These are phyloP conservation scores for Fusarium nurragi DNA, from an alignment of 2,329 filamentous ascomycete species.

Conservation along the genomic window DNA sequence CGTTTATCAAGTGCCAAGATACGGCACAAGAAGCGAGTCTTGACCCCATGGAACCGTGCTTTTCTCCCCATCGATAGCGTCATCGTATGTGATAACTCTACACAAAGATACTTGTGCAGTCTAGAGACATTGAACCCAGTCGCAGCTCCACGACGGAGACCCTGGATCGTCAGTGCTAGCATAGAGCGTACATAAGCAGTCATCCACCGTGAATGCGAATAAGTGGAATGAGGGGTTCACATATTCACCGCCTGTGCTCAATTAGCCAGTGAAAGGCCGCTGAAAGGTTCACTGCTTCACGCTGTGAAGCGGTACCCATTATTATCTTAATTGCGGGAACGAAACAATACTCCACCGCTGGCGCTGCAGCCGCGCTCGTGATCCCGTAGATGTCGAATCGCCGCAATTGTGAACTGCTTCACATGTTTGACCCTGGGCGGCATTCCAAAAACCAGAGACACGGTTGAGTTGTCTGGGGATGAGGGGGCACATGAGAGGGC, in stretches of 20 bases:
- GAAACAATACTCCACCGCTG: conserved; percentile 18
- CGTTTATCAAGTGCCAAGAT: conserved; percentile 30
- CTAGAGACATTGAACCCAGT: background rate
- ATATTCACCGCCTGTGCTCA: conserved; percentile 24
- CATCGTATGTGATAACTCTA: conserved; percentile 13
- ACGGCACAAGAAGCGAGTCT: conserved; percentile 8
- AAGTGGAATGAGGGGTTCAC: conserved; percentile 29
- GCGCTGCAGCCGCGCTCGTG: conserved; percentile 9
- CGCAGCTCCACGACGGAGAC: conserved; percentile 22
- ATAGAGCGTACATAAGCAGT: background rate
- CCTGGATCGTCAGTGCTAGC: conserved; percentile 30
- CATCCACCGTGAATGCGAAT: conserved; percentile 16
- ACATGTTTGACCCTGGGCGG: background rate
- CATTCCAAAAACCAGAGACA: conserved; percentile 24
- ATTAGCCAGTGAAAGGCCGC: conserved; percentile 11
- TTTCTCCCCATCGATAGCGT: conserved; percentile 26
- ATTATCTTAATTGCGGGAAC: conserved; percentile 6
- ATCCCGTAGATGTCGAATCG: conserved; percentile 1
- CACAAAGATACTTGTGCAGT: conserved; percentile 3
- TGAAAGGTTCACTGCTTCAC: conserved; percentile 9
- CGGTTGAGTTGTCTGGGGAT: conserved; percentile 2
- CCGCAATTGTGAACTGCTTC: conserved; percentile 19
- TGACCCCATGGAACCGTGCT: conserved; percentile 2
- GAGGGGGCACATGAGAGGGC: conserved; percentile 3
- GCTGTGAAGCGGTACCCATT: conserved; percentile 7